Evolutionary conservation across 108 stramenopile genomes (phyloP).

Genomic region (Conticribra guillardii): DNA sequence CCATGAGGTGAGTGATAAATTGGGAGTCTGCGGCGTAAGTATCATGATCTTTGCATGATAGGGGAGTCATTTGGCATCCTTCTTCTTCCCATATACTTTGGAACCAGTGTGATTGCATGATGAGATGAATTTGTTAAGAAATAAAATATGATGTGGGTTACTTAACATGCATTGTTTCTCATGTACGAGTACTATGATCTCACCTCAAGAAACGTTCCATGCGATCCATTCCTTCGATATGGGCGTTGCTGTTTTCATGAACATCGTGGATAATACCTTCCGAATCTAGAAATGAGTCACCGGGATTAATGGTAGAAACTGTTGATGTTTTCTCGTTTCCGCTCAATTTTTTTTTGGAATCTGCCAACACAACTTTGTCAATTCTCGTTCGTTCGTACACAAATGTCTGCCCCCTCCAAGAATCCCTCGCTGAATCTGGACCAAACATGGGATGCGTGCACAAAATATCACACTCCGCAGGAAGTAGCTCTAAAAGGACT

Average conservation of each 20-base stretch:
- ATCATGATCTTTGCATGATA: constrained; percentile 96
- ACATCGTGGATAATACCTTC: constrained; percentile 46
- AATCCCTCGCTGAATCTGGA: constrained; percentile 43
- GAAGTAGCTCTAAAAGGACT: constrained; percentile 82
- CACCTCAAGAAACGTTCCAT: constrained; percentile 89
- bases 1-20: constrained; percentile 98
- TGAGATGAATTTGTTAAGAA: no score
- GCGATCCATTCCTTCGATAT: constrained; percentile 71
- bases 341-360: not conserved
- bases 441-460: constrained; percentile 99
- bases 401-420: constrained; percentile 93
- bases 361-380: constrained; percentile 51
- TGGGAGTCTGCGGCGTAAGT: constrained; percentile 96
- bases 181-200: not conserved
- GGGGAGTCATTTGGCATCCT: constrained; percentile 95
- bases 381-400: constrained; percentile 95
- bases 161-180: no score
- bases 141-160: no score
- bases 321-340: no score
- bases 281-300: constrained; percentile 21
- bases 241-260: constrained; percentile 76
- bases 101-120: no score
- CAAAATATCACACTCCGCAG: constrained; percentile 88
- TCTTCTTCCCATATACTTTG: constrained; percentile 95
- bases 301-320: no score